Base-by-base conservation (phyloP, 1,139 yeast genomes). In the Magnusiomyces tetraspermus region DNA sequence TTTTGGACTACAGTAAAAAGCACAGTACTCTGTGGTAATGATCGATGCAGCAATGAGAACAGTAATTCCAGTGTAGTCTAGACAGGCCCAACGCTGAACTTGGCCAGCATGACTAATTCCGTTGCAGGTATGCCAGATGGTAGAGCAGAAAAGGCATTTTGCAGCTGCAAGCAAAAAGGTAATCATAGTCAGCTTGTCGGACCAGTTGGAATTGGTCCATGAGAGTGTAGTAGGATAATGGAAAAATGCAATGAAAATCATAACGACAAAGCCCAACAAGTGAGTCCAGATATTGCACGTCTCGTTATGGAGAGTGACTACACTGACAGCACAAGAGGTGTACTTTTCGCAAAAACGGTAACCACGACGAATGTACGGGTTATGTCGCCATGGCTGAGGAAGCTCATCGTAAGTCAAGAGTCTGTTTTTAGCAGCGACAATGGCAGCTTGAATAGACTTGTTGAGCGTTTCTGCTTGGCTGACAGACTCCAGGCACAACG, bases 211-310 rank as follows among this genome's bases (percentile, higher is more conserved):
- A 31, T 78, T 68, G 46, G 68, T 55, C 65, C 69, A 70, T 57
- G 79, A 57, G 44, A 71, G 60, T 22, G 71, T 57, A 50, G 63
- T 56, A 13, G 97, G 97, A 63, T 77, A 84, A 60, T 83, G 84
- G 58, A 70, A 71, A 19, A 79, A 55, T 24, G 80, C 75, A 36
- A 89, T 65, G 58, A 81, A 83, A 1, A 77, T 54, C 67, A 90
- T 71, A 36, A 79, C 63, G 1, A 78, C 51, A 10, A 85, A 76
- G 15, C 97, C 98, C 1, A 79, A 50, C 33, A 88, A 64, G 70
- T 92, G 98, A 0, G 96, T 78, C 98, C 98, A 92, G 55, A 92
- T 89, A 69, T 92, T 92, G 68, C 87, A 78, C 0, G 96, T 78
- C 67, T 92, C 98, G 65, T 92, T 92, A 69, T 92, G 97, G 70